Evolutionary conservation across 768 basidiomycete species (phyloP).

Genomic region (Psilocybe azurescens): DNA sequence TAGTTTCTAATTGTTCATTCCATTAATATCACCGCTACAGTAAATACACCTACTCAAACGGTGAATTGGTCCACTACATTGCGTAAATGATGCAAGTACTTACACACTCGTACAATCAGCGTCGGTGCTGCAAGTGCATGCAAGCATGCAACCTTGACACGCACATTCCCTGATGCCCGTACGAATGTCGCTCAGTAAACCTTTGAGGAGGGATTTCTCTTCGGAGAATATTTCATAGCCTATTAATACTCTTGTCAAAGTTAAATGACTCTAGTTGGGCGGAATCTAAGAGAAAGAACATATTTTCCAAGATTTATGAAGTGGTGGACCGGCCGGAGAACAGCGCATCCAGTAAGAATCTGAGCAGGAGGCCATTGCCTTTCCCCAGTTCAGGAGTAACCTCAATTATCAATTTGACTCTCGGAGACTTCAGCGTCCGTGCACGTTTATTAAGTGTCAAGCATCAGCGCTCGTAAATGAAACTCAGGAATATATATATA

Average conservation of each 20-base stretch:
- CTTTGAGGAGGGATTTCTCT: constrained; percentile 21
- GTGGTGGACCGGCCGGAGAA: constrained; percentile 92
- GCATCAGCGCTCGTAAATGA: no score
- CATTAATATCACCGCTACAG: no score
- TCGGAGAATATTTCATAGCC: background rate
- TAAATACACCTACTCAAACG: no score
- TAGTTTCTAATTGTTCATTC: no score
- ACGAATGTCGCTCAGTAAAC: constrained; percentile 22
- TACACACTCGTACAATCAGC: no score
- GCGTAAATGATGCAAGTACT: no score
- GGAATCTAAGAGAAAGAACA: constrained; percentile 90
- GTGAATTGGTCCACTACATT: no score
- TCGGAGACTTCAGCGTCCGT: no score
- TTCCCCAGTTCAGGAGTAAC: constrained; percentile 26
- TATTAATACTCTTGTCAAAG: constrained; percentile 39
- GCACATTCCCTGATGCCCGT: constrained; percentile 52
- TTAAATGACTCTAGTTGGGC: constrained; percentile 61
- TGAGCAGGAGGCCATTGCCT: constrained; percentile 42
- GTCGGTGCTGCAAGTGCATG: no score
- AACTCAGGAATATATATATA: no score
- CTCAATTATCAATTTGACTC: background rate
- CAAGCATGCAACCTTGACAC: no score
- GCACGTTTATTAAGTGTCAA: no score
- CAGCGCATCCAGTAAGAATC: constrained; percentile 52
- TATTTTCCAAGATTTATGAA: constrained; percentile 70